Base-by-base conservation (phyloP, 2,329 filamentous ascomycete genomes). In the Davidsoniella virescens region DNA sequence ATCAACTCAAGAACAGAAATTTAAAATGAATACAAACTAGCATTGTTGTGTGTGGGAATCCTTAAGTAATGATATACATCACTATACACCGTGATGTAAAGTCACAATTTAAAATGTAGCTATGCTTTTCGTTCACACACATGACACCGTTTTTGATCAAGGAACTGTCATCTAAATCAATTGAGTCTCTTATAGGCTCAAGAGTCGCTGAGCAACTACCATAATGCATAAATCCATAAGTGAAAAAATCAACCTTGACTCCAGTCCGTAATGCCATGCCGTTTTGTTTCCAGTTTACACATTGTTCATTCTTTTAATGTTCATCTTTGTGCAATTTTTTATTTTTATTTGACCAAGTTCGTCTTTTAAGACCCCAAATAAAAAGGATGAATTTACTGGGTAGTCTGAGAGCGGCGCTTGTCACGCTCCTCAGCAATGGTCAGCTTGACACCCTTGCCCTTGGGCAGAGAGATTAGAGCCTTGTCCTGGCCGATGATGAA, bases 381-480 rank as follows among this genome's bases (percentile, higher is more conserved):
- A 47, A 38, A 42, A 46, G 49, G 9, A n/a, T 33, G 39, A 43
- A 57, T 60, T 73, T 76, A 75, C 66, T 75, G 66, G 61, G 69
- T 61, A 58, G 68, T 57, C 59, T 65, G 60, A 60, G 88, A 87
- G 67, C 92, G 85, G 69, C 88, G 87, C 72, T 90, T 88, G 74
- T 98, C 90, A 78, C 90, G 82, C 86, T 98, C 90, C 78, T 98
- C 90, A 62, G 90, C 87, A 66, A 98, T 96, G 67, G 84, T 82
- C 70, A 96, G 87, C 87, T 95, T 94, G 78, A 98, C 92, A 86
- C 92, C 92, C 82, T 95, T 95, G 76, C 92, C 92, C 87, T 96
- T 98, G 70, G 92, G 93, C 68, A 98, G 82, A 64, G 86, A 94
- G 75, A 98, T 82, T 92, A 92, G 98, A 66, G 92, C 90, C 84